These are phyloP conservation scores for Botryotinia calthae DNA, from an alignment of 2,329 filamentous ascomycete genomes.

Conservation along the genomic window DNA sequence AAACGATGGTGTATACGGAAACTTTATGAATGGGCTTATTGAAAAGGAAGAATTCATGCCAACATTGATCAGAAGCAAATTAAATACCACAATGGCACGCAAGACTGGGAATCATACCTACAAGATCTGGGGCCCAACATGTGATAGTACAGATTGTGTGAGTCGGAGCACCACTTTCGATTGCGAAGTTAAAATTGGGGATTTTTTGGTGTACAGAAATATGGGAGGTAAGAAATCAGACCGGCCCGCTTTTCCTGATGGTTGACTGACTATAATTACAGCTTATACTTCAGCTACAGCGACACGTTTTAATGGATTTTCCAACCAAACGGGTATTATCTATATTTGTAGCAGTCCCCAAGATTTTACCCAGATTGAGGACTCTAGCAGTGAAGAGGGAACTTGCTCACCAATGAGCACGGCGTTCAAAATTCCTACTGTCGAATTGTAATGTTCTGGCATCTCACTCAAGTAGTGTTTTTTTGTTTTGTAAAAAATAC, in stretches of 20 bases:
- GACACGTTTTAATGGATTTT: neutral
- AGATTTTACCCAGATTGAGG: neutral
- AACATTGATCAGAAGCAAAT: neutral
- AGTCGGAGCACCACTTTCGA: neutral
- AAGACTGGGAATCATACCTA: neutral
- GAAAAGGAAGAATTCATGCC: neutral
- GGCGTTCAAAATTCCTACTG: neutral
- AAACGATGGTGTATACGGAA: conserved; percentile 4
- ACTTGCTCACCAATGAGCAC: neutral
- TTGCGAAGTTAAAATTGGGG: neutral
- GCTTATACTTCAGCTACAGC: conserved; percentile 9
- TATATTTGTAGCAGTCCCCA: neutral
- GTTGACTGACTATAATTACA: neutral
- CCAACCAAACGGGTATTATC: neutral
- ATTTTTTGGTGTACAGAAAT: neutral
- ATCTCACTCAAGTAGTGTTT: neutral
- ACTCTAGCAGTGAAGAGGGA: neutral
- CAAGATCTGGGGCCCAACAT: neutral
- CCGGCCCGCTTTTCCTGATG: neutral
- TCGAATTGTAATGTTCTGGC: neutral
- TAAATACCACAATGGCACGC: neutral
- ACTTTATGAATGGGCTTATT: neutral
- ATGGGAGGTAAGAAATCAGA: neutral
- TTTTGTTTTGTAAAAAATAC: neutral
- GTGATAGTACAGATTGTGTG: neutral